phyloP scores from a whole-genome alignment of 2,329 filamentous ascomycete species.

The Zalaria sp. region DNA sequence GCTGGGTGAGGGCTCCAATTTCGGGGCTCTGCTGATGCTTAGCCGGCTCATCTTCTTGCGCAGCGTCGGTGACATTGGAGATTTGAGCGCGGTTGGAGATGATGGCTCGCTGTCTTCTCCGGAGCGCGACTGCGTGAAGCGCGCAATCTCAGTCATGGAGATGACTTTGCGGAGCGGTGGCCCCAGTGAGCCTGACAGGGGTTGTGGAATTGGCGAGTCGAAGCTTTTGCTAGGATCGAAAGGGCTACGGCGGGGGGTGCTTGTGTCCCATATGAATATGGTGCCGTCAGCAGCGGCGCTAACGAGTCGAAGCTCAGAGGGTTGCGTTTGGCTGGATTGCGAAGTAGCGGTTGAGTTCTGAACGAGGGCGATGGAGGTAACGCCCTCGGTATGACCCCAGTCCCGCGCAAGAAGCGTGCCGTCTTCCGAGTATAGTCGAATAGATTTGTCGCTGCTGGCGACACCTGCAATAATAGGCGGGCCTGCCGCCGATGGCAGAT shows the following conservation, averaged over 20 bases:
- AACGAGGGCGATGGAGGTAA: conserved; percentile 63
- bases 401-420: conserved; percentile 73
- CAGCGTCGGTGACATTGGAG: conserved; percentile 36
- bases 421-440: conserved; percentile 74
- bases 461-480: conserved; percentile 67
- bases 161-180: conserved; percentile 74
- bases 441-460: conserved; percentile 90
- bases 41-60: conserved; percentile 41
- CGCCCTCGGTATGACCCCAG: conserved; percentile 89
- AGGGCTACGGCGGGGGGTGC: conserved; percentile 2
- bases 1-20: conserved; percentile 15
- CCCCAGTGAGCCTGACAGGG: conserved; percentile 33
- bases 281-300: conserved; percentile 37
- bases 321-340: conserved; percentile 7
- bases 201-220: conserved; percentile 3
- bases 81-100: conserved; percentile 26
- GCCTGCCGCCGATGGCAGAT: conserved; percentile 40
- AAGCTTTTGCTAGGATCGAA: conserved; percentile 1
- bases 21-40: conserved; percentile 18
- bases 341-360: conserved; percentile 3
- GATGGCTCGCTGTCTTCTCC: conserved; percentile 22
- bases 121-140: conserved; percentile 46
- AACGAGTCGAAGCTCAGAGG: conserved; percentile 33
- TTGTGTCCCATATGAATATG: conserved; percentile 33
- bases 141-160: conserved; percentile 73